Evolutionary conservation across 345 rosid genomes (phyloP).

Genomic region (Sisymbrium irio): DNA sequence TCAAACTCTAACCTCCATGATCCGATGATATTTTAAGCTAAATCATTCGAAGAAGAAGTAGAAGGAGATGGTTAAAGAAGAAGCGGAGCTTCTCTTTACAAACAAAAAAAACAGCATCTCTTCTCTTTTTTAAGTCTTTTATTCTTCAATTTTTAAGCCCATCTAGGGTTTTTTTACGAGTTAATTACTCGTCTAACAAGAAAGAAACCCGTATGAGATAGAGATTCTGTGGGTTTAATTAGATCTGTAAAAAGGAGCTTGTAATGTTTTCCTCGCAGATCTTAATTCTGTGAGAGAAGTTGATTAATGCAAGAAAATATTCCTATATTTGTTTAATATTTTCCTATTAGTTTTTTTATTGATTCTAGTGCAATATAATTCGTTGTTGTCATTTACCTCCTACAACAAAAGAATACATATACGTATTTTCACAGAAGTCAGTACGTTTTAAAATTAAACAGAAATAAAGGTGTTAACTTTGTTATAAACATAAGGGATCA

Average conservation of each 20-base stretch:
- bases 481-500: neutral
- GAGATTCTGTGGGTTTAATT: slow-evolving; percentile 37
- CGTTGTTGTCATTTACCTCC: slow-evolving; percentile 13
- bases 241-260: slow-evolving; percentile 42
- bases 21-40: slow-evolving; percentile 18
- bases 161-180: slow-evolving; percentile 43
- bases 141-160: slow-evolving; percentile 43
- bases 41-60: slow-evolving; percentile 39
- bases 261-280: slow-evolving; percentile 63
- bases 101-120: slow-evolving; percentile 11
- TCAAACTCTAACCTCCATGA: slow-evolving; percentile 36
- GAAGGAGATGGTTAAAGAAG: slow-evolving; percentile 42
- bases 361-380: slow-evolving; percentile 6
- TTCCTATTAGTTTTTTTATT: neutral
- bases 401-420: neutral
- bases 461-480: neutral
- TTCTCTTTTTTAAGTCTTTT: neutral
- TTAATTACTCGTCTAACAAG: slow-evolving; percentile 41
- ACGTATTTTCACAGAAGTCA: neutral
- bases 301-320: slow-evolving; percentile 24
- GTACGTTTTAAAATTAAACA: neutral
- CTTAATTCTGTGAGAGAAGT: slow-evolving; percentile 57
- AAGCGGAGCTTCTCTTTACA: slow-evolving; percentile 16
- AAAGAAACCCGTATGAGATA: slow-evolving; percentile 24
- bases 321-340: neutral